Conservation (phyloP, 305 asterid species). For the Solanum hybrid region DNA sequence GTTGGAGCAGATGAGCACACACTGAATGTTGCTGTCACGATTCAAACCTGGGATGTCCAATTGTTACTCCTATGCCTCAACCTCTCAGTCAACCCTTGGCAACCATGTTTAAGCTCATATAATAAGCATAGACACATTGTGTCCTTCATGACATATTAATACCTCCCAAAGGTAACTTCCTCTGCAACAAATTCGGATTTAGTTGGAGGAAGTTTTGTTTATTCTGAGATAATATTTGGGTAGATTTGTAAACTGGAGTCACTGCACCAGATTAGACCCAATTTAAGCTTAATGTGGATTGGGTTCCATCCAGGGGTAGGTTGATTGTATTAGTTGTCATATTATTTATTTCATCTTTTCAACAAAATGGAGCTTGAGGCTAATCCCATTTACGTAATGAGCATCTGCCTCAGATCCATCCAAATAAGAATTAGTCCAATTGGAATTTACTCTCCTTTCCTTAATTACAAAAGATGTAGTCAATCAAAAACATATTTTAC, state of each 20-base stretch:
- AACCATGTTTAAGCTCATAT: not conserved
- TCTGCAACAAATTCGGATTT: not conserved
- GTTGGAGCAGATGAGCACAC: not conserved
- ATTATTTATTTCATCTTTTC: not conserved
- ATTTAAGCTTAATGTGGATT: slow-evolving; percentile 1
- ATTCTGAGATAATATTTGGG: not conserved
- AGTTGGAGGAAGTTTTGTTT: not conserved
- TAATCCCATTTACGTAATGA: not conserved
- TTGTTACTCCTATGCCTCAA: not conserved
- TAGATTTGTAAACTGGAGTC: not conserved
- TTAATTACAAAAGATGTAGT: not conserved
- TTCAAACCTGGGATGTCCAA: not conserved
- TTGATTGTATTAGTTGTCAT: not conserved
- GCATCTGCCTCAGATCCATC: not conserved
- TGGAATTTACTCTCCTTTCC: not conserved
- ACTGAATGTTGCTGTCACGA: not conserved
- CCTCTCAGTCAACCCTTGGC: not conserved
- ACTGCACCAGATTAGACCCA: not conserved
- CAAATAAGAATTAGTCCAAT: not conserved
- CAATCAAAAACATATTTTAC: not conserved
- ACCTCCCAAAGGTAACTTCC: not conserved
- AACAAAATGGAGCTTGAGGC: not conserved
- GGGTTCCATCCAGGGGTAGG: not conserved
- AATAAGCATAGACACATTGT: not conserved
- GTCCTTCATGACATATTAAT: not conserved